Evolutionary conservation across 495 filamentous ascomycete genomes (phyloP), one percentile per base, ranked within the genome.

Genomic region (Penicillium fimorum): DNA sequence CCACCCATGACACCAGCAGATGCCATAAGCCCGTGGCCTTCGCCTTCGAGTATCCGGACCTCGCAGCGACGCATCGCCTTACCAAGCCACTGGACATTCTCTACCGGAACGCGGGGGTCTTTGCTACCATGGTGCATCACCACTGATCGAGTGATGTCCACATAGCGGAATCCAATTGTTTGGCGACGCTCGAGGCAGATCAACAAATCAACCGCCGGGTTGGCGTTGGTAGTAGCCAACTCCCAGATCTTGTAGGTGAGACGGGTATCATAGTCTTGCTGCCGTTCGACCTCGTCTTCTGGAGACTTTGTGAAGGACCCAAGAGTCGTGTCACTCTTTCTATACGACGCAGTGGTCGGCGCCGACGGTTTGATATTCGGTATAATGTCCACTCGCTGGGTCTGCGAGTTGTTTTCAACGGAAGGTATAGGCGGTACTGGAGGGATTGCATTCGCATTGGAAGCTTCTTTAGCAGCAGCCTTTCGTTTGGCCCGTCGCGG

Each of bases 21-120:
- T 1, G 95, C 94, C 94, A 99, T 99, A 40, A 99, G 73, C 0
- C 95, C 95, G 65, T 99, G 94, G 4, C 91, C 92, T 69, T 99
- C 94, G 6, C 90, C 91, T 58, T 96, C 89, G 12, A 99, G 76
- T 6, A 97, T 82, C 11, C 94, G 79, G 17, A 99, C 91, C 70
- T 97, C 94, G 65, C 92, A 95, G 40, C 88, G 80, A 24, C 87
- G 82, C 94, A 98, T 97, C 37, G 86, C 91, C 67, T 92, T 91
- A 22, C 91, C 92, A 17, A 99, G 78, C 94, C 94, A 99, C 53
- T 85, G 81, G 22, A 96, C 90, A 69, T 97, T 99, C 38, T 96
- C 95, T 17, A 96, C 87, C 0, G 94, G 94, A 11, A 99, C 94
- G 15, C 94, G 82, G 7, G 88, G 92, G 61, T 99, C 94, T 63